These are phyloP conservation scores for Raffaelea deltoideospora DNA, from an alignment of 2,329 filamentous ascomycete genomes.

Conservation along the genomic window DNA sequence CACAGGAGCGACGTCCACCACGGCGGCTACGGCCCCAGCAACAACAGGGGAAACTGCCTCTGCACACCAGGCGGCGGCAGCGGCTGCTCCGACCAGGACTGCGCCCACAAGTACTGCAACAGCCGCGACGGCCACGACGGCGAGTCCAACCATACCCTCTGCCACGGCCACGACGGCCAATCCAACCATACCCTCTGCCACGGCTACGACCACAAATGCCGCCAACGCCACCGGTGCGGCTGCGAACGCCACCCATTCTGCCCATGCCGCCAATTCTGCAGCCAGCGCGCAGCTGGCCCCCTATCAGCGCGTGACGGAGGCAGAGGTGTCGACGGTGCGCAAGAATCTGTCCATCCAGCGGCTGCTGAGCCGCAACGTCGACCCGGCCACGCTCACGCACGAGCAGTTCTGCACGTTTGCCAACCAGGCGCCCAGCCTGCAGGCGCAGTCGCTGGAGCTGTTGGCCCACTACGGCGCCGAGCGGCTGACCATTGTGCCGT, in stretches of 20 bases:
- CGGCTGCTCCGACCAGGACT: too few relatives aligned
- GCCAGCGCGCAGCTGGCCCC: background rate
- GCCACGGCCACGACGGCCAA: background rate
- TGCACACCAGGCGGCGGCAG: too few relatives aligned
- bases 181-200: background rate
- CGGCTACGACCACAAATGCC: background rate
- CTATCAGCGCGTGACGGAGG: slow-evolving; percentile 5
- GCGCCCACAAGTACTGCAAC: too few relatives aligned
- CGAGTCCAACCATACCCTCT: too few relatives aligned
- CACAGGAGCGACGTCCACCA: too few relatives aligned
- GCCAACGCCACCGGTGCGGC: background rate
- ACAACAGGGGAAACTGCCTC: too few relatives aligned
- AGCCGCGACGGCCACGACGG: too few relatives aligned
- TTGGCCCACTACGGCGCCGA: slow-evolving; percentile 42
- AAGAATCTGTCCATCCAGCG: slow-evolving; percentile 21
- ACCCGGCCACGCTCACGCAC: slow-evolving; percentile 32
- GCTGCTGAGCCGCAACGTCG: slow-evolving; percentile 30
- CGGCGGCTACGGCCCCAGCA: too few relatives aligned
- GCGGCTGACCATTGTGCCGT: slow-evolving; percentile 40
- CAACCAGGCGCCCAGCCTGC: slow-evolving; percentile 41
- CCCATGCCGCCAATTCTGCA: background rate
- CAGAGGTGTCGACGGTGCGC: slow-evolving; percentile 2
- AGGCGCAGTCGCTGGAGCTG: slow-evolving; percentile 39
- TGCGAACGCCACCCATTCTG: background rate
- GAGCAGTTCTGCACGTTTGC: slow-evolving; percentile 46